Evolutionary conservation across 2,329 filamentous ascomycete genomes (phyloP).

Genomic region (Shiraia bambusicola): DNA sequence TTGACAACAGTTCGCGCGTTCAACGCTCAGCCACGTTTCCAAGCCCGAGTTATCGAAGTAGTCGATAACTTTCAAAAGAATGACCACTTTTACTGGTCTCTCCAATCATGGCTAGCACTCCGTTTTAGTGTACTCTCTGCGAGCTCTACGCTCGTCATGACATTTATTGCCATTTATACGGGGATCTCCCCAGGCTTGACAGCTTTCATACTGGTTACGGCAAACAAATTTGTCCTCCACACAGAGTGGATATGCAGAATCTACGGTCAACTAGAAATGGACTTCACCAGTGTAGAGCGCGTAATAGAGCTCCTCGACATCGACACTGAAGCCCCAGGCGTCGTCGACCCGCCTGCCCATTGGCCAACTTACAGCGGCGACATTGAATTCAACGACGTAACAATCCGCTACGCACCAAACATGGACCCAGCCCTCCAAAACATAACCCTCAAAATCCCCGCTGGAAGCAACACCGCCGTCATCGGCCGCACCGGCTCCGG

Average conservation of each 20-base stretch:
- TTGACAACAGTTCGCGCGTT: slow-evolving; percentile 86
- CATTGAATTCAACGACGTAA: slow-evolving; percentile 74
- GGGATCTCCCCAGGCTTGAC: slow-evolving; percentile 76
- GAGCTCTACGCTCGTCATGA: slow-evolving; percentile 70
- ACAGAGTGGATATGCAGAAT: slow-evolving; percentile 75
- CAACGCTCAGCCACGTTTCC: slow-evolving; percentile 74
- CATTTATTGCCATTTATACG: slow-evolving; percentile 71
- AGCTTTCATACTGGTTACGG: slow-evolving; percentile 78
- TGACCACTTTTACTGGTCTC: slow-evolving; percentile 91
- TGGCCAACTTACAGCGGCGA: slow-evolving; percentile 76
- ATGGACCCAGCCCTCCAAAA: slow-evolving; percentile 71
- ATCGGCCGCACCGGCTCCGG: slow-evolving; percentile 77
- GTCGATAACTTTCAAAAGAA: slow-evolving; percentile 91
- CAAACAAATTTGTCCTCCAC: slow-evolving; percentile 64
- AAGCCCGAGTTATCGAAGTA: slow-evolving; percentile 74
- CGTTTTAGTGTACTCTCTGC: slow-evolving; percentile 75
- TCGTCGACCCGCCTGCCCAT: slow-evolving; percentile 67
- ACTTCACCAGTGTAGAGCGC: slow-evolving; percentile 87
- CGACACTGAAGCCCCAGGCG: slow-evolving; percentile 71
- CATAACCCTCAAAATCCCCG: slow-evolving; percentile 72
- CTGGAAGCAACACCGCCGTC: slow-evolving; percentile 75
- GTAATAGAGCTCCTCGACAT: slow-evolving; percentile 79
- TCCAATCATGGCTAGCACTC: slow-evolving; percentile 82
- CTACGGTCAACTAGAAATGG: slow-evolving; percentile 85
- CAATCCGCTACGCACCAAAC: slow-evolving; percentile 75